These are phyloP conservation scores for Sambucus nigra DNA, from an alignment of 129 eudicot species.

Conservation along the genomic window DNA sequence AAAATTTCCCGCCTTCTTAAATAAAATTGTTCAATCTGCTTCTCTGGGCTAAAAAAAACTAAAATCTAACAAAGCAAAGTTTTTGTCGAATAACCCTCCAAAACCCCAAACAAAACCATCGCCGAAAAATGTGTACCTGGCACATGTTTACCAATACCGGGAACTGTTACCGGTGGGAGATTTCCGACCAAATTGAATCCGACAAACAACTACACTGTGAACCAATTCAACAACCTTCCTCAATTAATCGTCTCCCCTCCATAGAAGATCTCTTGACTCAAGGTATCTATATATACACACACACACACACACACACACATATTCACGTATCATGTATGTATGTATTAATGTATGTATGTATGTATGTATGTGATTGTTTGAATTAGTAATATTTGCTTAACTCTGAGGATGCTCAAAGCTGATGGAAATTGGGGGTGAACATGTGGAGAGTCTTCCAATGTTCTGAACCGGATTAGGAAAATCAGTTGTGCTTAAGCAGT, in stretches of 20 bases:
- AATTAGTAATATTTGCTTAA: slow-evolving; percentile 13
- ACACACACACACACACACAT: neutral
- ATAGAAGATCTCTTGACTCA: slow-evolving; percentile 42
- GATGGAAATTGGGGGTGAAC: slow-evolving; percentile 21
- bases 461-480: slow-evolving; percentile 60
- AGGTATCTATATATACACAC: slow-evolving; percentile 20
- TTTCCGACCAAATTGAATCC: slow-evolving; percentile 23
- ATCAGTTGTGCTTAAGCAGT: slow-evolving; percentile 38
- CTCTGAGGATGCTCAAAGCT: slow-evolving; percentile 49
- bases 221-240: slow-evolving; percentile 12
- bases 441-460: slow-evolving; percentile 21
- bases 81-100: slow-evolving; percentile 1
- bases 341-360: too few species aligned
- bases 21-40: neutral
- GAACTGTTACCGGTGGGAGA: slow-evolving; percentile 55
- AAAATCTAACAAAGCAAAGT: slow-evolving; percentile 6
- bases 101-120: slow-evolving; percentile 18
- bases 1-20: slow-evolving; percentile 35
- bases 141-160: slow-evolving; percentile 48
- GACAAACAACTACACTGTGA: slow-evolving; percentile 13
- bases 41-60: slow-evolving; percentile 9
- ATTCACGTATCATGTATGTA: too few species aligned
- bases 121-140: slow-evolving; percentile 65
- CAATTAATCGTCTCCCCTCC: slow-evolving; percentile 28
- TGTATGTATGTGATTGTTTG: neutral